Percentiles rank a stretch among this genome's conserved stretches.
Conservation (phyloP, 73 alveolate species). For the Tetrahymena thermophila region DNA sequence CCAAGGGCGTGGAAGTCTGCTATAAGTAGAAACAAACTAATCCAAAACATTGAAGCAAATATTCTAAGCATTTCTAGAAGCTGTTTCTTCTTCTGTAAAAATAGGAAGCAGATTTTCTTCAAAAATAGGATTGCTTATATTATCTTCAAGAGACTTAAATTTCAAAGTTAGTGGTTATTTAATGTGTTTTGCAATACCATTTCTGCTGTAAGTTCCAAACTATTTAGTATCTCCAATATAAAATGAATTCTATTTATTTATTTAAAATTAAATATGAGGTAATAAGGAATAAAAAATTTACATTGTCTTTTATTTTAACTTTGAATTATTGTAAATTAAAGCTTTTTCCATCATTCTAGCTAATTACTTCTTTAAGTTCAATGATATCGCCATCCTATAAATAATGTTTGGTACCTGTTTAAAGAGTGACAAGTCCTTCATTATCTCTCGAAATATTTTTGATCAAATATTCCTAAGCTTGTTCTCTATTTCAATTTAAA, state of each 20-base stretch:
- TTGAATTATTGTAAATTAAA: background rate
- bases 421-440: conserved; percentile 43
- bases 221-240: background rate
- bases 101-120: conserved; percentile 10
- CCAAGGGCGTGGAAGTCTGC: background rate
- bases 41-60: background rate
- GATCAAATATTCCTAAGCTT: conserved; percentile 61
- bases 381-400: conserved; percentile 68
- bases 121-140: background rate
- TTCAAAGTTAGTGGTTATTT: background rate
- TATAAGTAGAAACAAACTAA: background rate
- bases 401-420: conserved; percentile 21
- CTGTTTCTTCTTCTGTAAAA: background rate
- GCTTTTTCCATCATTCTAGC: background rate
- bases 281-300: background rate
- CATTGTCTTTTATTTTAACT: background rate
- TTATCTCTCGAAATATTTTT: conserved; percentile 27
- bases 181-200: conserved; percentile 22
- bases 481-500: conserved; percentile 51
- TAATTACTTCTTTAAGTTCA: conserved; percentile 61
- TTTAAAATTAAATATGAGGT: background rate
- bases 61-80: background rate
- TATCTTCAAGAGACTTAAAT: background rate
- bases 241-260: background rate
- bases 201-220: background rate